Evolutionary conservation across 257 asterid species (phyloP).

Genomic region (Cinchona pubescens): DNA sequence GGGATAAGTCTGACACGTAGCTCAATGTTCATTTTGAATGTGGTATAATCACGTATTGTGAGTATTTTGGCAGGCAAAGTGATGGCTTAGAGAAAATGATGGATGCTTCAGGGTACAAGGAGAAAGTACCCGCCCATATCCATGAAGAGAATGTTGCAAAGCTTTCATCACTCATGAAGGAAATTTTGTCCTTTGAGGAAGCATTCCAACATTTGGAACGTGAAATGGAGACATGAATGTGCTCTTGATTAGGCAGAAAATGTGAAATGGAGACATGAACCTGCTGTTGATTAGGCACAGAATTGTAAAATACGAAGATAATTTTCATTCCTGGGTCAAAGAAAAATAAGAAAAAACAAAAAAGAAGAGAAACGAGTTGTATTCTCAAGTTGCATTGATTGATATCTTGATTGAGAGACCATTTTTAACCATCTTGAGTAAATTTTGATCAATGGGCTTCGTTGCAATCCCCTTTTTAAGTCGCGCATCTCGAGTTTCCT

Average conservation of each 20-base stretch:
- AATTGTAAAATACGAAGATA: no score
- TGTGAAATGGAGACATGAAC: no score
- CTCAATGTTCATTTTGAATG: not conserved
- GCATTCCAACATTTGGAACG: conserved; percentile 54
- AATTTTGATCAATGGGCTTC: no score
- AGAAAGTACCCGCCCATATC: conserved; percentile 59
- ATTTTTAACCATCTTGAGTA: no score
- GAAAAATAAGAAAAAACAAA: no score
- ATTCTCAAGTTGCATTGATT: no score
- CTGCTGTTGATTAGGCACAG: no score
- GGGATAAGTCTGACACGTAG: not conserved
- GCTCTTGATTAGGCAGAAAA: not conserved
- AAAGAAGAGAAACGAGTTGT: no score
- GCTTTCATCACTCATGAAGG: conserved; percentile 50
- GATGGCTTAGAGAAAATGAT: conserved; percentile 51
- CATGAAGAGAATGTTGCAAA: conserved; percentile 58
- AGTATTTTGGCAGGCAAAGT: conserved; percentile 53
- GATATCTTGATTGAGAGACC: no score
- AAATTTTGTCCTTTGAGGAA: conserved; percentile 51
- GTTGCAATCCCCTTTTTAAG: no score
- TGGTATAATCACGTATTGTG: not conserved
- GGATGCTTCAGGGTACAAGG: conserved; percentile 63
- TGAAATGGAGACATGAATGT: conserved; percentile 20
- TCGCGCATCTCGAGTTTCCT: no score
- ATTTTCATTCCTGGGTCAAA: no score